Evolutionary conservation across 257 asterid genomes (phyloP).

Genomic region (Gardenia jasminoides): DNA sequence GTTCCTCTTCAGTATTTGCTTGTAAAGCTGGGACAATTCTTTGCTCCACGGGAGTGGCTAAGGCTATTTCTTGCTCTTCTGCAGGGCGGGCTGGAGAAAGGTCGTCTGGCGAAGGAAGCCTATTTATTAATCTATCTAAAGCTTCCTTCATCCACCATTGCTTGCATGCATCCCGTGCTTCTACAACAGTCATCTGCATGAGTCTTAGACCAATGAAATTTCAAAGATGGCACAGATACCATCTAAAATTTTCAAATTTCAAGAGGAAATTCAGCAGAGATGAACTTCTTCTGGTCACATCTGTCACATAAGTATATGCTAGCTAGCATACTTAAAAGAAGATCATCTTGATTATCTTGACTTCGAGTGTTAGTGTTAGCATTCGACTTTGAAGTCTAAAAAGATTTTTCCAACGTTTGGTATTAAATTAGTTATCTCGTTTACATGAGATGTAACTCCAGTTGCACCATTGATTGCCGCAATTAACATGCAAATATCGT

Average conservation of each 20-base stretch:
- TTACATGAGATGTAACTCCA: too few species aligned
- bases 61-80: not conserved
- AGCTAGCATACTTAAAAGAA: too few species aligned
- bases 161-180: constrained; percentile 65
- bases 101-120: constrained; percentile 22
- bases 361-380: too few species aligned
- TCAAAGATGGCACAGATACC: not conserved
- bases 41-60: not conserved
- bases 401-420: too few species aligned
- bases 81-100: not conserved
- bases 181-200: constrained; percentile 55
- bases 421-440: too few species aligned
- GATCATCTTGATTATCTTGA: too few species aligned
- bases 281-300: too few species aligned
- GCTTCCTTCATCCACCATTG: constrained; percentile 95
- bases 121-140: constrained; percentile 49
- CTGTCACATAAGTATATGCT: too few species aligned
- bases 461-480: too few species aligned
- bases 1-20: not conserved
- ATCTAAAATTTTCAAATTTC: too few species aligned
- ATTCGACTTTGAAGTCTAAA: too few species aligned
- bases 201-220: not conserved
- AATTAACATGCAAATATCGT: not conserved
- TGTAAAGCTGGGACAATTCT: not conserved
- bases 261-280: too few species aligned